These are phyloP conservation scores for Pichia sp. DNA, from an alignment of 1,139 yeast genomes.

Conservation along the genomic window DNA sequence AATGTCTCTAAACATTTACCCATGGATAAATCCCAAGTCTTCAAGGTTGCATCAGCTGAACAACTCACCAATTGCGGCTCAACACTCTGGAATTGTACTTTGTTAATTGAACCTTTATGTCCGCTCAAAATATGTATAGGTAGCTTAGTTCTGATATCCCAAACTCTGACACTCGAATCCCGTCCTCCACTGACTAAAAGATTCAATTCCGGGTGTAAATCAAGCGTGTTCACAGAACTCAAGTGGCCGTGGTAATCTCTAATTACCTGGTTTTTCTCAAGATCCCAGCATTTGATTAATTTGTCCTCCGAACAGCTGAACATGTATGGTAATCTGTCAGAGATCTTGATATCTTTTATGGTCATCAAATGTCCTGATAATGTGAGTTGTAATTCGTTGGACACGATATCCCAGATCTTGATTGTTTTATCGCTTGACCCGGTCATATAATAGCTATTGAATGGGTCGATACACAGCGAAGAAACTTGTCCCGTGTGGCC, in stretches of 20 bases:
- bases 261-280: slow-evolving; percentile 74
- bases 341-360: slow-evolving; percentile 67
- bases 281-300: slow-evolving; percentile 93
- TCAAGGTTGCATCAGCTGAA: slow-evolving; percentile 76
- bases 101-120: slow-evolving; percentile 67
- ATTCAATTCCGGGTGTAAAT: slow-evolving; percentile 81
- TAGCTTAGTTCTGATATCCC: slow-evolving; percentile 85
- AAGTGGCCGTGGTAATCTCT: slow-evolving; percentile 92
- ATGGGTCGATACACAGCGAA: slow-evolving; percentile 72
- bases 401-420: slow-evolving; percentile 85
- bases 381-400: slow-evolving; percentile 61
- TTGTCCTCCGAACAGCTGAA: slow-evolving; percentile 94
- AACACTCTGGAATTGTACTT: slow-evolving; percentile 55
- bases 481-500: slow-evolving; percentile 96
- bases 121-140: slow-evolving; percentile 77
- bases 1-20: slow-evolving; percentile 53
- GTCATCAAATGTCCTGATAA: slow-evolving; percentile 90
- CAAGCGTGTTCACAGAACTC: slow-evolving; percentile 80
- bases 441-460: slow-evolving; percentile 85
- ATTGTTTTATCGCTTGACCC: slow-evolving; percentile 88
- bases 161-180: slow-evolving; percentile 77
- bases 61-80: slow-evolving; percentile 86
- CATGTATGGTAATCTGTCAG: slow-evolving; percentile 74
- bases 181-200: slow-evolving; percentile 85
- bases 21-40: slow-evolving; percentile 80